Base-by-base conservation (phyloP, 768 basidiomycete species). In the Jaapia argillacea region DNA sequence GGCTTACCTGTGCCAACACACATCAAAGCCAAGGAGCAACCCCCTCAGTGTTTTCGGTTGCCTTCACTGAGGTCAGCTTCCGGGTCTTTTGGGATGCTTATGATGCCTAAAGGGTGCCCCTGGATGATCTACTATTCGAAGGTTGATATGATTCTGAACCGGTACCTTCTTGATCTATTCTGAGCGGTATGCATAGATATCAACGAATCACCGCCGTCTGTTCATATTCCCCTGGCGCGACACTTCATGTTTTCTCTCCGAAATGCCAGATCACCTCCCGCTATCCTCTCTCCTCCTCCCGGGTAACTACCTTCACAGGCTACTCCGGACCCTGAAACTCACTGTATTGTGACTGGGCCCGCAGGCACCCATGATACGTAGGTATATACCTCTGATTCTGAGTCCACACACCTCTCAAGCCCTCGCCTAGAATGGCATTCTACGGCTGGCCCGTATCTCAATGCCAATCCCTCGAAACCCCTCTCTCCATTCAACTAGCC, bases 361-460 rank as follows among this genome's bases (percentile, higher is more conserved):
- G 12, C 40, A 75, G 78, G 79, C 24, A 84, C 81, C 0, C 82
- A 85, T 52, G 79, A 85, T 54, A 78, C 80, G 80, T 79, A 60
- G 45, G 74, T 68, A 25, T 33, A 25, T 25, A 24, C 20, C 35
- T 3, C 24, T 26, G n/a, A n/a, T n/a, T n/a, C 20, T 16, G 23
- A 20, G 14, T 6, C 18, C 37, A 6, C 39, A n/a, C 6, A 28
- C 23, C 31, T 49, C 41, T 39, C 23, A 12, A 24, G 28, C 41
- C 52, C n/a, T n/a, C 38, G 1, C 18, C 42, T 55, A 85, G 82
- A 4, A 81, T 90, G 79, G 81, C 88, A 6, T 77, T 88, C 48
- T 82, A 89, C 51, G 85, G 85, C 12, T 87, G 83, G 79, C 85
- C 85, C 0, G 63, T 93, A 27, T 85, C 86, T 0, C 89, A 94